A percentile compares a stretch with the other conserved stretches of the same genome.
Conservation (phyloP, 228 moss, liverwort and hornwort genomes). For the Sphagnum fallax region DNA sequence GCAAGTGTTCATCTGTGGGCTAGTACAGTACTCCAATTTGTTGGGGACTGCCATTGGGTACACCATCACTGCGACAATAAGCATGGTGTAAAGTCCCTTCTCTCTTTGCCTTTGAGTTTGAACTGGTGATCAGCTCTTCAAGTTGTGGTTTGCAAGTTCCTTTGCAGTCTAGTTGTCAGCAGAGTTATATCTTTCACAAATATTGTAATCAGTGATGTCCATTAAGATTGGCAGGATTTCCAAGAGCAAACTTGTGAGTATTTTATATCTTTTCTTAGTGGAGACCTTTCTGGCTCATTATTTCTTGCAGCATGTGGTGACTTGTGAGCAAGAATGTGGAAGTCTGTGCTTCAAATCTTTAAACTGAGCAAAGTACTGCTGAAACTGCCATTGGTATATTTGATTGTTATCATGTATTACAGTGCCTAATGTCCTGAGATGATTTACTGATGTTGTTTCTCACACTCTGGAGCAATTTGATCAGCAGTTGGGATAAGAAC, state of each 20-base stretch:
- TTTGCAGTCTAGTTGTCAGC: neutral
- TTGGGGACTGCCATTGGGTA: conserved; percentile 73
- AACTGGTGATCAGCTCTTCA: neutral
- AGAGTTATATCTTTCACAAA: neutral
- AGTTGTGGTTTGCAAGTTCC: neutral
- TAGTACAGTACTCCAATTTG: conserved; percentile 70
- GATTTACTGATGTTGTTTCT: no score
- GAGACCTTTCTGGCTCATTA: no score
- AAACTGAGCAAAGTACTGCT: no score
- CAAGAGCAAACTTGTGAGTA: neutral
- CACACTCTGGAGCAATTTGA: no score
- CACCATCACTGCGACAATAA: conserved; percentile 61
- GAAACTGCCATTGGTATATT: no score
- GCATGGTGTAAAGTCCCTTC: conserved; percentile 63
- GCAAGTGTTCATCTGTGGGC: conserved; percentile 47
- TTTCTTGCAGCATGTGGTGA: no score
- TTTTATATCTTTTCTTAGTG: no score
- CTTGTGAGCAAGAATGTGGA: no score
- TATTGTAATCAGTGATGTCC: neutral
- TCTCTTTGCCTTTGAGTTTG: neutral
- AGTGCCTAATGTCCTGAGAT: no score
- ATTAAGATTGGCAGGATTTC: neutral
- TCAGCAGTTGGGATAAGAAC: no score
- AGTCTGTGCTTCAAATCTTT: no score
- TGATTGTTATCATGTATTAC: no score